Base-by-base conservation (phyloP, 345 rosid genomes). In the Litchi chinensis region DNA sequence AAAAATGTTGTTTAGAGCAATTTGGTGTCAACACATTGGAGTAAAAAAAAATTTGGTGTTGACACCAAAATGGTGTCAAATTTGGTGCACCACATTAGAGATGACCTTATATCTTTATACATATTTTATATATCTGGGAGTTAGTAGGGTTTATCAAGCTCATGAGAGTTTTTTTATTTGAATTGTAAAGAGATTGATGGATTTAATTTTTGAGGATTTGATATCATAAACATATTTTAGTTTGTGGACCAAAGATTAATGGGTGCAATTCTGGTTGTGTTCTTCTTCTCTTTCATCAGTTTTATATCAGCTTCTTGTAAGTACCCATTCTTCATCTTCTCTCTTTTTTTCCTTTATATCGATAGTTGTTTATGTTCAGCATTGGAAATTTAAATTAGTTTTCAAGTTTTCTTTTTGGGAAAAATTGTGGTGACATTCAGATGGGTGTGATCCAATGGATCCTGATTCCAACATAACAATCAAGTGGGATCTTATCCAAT, bases 381-480 rank as follows among this genome's bases (percentile, higher is more conserved):
- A 39, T 40, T 48, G 52, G 21, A 41, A 40, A 4, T 44, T 5
- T 44, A 50, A 50, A 37, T 48, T 76, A 1, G 3, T 76, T 10
- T 65, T n/a, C 9, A 48, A 5, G 48, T 15, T 52, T 48, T 39
- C 56, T 76, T 65, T 60, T 71, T 70, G 80, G 13, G 46, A 40
- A 68, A 39, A 60, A 50, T 68, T 65, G 26, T 40, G 44, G 19
- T 70, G 66, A 40, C 50, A 40, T 86, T 83, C 91, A 95, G 98
- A 86, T 88, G 97, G 91, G 69, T 93, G 78, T 86, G 98, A 95
- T 87, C 88, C 97, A 8, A 46, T 93, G 85, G 98, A 95, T 93
- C 97, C 98, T 28, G 24, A 65, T 37, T 98, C 88, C 56, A 89
- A 88, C 74, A 80, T 95, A 48, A 91, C 91, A 8, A 87, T 95